Base-by-base conservation (phyloP, 495 filamentous ascomycete genomes). In the Penicillium atrosanguineum region DNA sequence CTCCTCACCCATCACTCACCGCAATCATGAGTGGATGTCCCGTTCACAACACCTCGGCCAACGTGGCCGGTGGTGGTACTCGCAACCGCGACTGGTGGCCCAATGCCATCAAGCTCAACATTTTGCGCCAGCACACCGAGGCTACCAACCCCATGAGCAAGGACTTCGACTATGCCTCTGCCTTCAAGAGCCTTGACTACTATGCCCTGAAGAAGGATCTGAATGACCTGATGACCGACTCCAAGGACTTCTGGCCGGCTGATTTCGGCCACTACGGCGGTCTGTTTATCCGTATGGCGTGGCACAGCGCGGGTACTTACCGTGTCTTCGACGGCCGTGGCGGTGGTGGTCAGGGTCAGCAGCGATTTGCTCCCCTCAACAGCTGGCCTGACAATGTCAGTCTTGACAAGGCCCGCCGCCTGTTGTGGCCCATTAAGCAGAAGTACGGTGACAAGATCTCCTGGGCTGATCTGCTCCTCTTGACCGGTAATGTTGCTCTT, bases 391-490 rank as follows among this genome's bases (percentile, higher is more conserved):
- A 89, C 73, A 89, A 89, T 56, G 85, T 83, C 55, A 82, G 76
- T 59, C 78, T 89, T 44, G 86, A 89, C 79, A 89, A 89, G 79
- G 85, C 85, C 34, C 86, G 86, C 47, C 85, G 86, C 55, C 80
- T 89, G 52, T 69, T 89, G 48, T 89, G 86, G 86, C 86, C 86
- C 61, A 82, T 89, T 72, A 89, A 89, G 76, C 84, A 88, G 61
- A 89, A 89, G 78, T 89, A 89, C 62, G 86, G 86, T 65, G 79
- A 81, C 79, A 88, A 87, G 77, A 85, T 89, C 65, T 89, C 86
- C 5, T 89, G 86, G 86, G 83, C 85, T 23, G 86, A 89, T 61
- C 68, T 89, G 57, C 53, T 86, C 34, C 75, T 89, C 26, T 74
- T 89, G 36, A 80, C 84, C 23, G 86, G 86, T 55, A 89, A 89